Evolutionary conservation across 2,329 filamentous ascomycete genomes (phyloP), one percentile per base, ranked within the genome.

Genomic region (Pseudogymnoascus pannorum): DNA sequence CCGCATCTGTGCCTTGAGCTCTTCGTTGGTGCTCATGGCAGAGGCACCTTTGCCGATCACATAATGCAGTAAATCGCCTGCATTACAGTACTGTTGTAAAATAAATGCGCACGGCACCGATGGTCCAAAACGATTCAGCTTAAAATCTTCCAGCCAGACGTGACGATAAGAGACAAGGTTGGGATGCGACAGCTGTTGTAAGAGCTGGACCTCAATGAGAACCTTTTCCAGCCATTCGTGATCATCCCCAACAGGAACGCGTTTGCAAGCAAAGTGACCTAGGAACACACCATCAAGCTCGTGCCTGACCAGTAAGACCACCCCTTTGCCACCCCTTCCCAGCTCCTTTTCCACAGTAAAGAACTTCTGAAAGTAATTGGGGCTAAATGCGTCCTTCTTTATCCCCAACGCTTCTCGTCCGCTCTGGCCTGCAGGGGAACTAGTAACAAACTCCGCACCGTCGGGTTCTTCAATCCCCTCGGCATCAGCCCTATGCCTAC

Each of bases 151-250:
- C 14, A 99, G 81, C 94, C 94, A 99, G 31, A 96, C 94, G 75
- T 97, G 94, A 5, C 93, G 88, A 73, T 99, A 99, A 0, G 92
- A 96, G 1, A 99, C 94, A 7, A 99, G 80, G 65, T 99, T 99
- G 62, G 92, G 90, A 71, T 99, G 94, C 0, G 91, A 94, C 3
- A 99, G 83, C 68, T 91, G 89, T 68, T 96, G 92, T 22, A 99
- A 82, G 22, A 97, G 79, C 74, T 96, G 92, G 2, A 99, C 95
- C 74, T 99, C 94, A 51, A 94, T 83, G 59, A 99, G 79, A 2
- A 97, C 87, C 75, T 97, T 97, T 74, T 96, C 91, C 12, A 99
- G 79, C 95, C 94, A 97, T 64, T 87, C 86, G 70, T 97, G 93
- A 69, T 97, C 91, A 70, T 99, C 89, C 12, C 94, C 90, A 3